Base-by-base conservation (phyloP, 1,284 basidiomycete genomes). In the Leccinum cinnamomeum region DNA sequence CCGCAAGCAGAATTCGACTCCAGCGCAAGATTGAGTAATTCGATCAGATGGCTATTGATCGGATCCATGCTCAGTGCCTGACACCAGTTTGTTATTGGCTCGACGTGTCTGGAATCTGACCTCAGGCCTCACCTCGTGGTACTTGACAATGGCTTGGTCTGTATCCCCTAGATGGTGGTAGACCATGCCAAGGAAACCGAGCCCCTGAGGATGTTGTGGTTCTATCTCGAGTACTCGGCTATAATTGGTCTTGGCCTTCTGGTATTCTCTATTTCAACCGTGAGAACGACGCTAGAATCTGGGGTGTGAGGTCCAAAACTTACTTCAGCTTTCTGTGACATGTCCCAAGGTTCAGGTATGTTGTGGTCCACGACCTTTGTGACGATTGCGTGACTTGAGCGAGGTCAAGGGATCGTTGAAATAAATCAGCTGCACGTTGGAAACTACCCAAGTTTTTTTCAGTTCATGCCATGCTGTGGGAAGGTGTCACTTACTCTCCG, bases 271-370 rank as follows among this genome's bases (percentile, higher is more conserved):
- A 65, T 56, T 58, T 46, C 53, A 60, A 61, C 39, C 57, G 44
- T 67, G 48, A 71, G 60, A 41, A 61, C 41, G 44, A 25, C 3
- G 35, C 5, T 10, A n/a, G 46, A 48, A 48, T 14, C 35, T 41
- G 53, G 18, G 14, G 23, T 23, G 23, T 1, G 33, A 18, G 37
- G 50, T 56, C 55, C 23, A 57, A 30, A 59, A 75, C 87, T 62
- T 65, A 93, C 91, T 84, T 85, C 7, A 91, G 78, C 73, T 92
- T 92, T 16, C 95, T 86, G 67, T 86, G 87, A 59, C 91, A 90
- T 46, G 96, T 96, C 7, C 93, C 95, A 10, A 97, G 84, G 73
- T 97, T 98, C 62, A 97, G 81, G 74, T 94, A 94, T 0, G 94
- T 95, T 10, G 89, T 87, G 1, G 88, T 84, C 95, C 97, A 98